phyloP scores from a whole-genome alignment of 129 eudicot species.

The Pulicaria dysenterica region DNA sequence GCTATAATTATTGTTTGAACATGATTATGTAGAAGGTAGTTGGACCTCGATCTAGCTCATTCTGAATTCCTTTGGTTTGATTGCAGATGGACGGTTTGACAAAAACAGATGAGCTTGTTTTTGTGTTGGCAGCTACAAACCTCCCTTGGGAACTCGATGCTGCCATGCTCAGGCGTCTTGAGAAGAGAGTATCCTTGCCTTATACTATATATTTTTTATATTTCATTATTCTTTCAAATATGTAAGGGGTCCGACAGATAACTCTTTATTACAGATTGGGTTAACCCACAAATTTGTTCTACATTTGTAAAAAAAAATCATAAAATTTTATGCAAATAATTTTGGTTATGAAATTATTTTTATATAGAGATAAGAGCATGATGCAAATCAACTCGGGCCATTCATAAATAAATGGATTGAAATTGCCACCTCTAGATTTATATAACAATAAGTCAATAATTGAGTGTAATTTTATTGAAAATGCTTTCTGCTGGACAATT shows the following conservation, averaged over 20 bases:
- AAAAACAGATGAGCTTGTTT: constrained; percentile 89
- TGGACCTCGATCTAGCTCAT: constrained; percentile 4
- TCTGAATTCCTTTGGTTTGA: constrained; percentile 24
- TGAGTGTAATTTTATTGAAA: too few species aligned
- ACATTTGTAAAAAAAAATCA: neutral
- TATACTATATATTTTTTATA: neutral
- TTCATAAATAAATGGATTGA: too few species aligned
- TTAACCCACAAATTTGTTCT: too few species aligned
- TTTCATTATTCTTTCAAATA: neutral
- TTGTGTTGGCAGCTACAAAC: constrained; percentile 99
- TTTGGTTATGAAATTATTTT: too few species aligned
- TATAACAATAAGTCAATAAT: too few species aligned
- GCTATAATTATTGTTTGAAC: neutral
- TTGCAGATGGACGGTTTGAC: constrained; percentile 99
- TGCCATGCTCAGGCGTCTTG: constrained; percentile 99
- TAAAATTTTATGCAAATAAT: too few species aligned
- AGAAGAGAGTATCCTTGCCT: constrained; percentile 79
- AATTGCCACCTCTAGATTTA: too few species aligned
- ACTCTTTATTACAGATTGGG: neutral
- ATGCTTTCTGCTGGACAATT: too few species aligned
- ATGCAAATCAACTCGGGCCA: too few species aligned
- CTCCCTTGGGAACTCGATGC: constrained; percentile 99
- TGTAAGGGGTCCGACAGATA: neutral
- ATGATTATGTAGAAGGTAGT: neutral
- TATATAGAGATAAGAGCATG: too few species aligned